Percentiles rank a stretch among this genome's conserved stretches.
These are phyloP conservation scores for Sporothrix protearum DNA, from an alignment of 2,329 filamentous ascomycete genomes.

Conservation along the genomic window DNA sequence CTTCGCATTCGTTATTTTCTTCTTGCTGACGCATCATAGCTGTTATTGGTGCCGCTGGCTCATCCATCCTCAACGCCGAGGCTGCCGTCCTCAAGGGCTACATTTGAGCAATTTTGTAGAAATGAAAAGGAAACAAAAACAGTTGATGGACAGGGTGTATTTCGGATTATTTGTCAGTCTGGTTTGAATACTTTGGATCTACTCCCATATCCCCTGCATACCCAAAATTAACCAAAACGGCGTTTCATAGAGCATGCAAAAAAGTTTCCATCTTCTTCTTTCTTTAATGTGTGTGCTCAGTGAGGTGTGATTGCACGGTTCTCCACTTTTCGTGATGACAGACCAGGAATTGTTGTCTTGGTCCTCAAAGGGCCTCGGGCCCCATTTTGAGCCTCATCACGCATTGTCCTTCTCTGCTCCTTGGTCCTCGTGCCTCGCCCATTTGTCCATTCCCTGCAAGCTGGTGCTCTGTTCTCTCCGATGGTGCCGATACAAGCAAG, in stretches of 20 bases:
- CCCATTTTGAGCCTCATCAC: conserved; percentile 11
- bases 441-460: neutral
- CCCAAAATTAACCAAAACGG: neutral
- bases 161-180: neutral
- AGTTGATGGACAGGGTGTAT: neutral
- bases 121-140: conserved; percentile 20
- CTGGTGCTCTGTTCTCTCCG: neutral
- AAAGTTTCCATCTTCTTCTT: neutral
- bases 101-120: conserved; percentile 45
- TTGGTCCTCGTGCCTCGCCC: neutral
- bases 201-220: neutral
- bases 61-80: conserved; percentile 91
- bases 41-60: conserved; percentile 93
- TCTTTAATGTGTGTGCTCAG: neutral
- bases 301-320: neutral
- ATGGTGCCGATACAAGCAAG: neutral
- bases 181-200: neutral
- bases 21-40: conserved; percentile 45
- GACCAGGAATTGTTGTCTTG: neutral
- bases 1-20: neutral
- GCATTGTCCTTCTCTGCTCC: neutral
- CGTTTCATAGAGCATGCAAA: conserved; percentile 18
- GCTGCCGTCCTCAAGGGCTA: conserved; percentile 87
- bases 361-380: neutral
- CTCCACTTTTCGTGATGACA: neutral